Percentiles rank a stretch among this genome's conserved stretches.
Conservation (phyloP, 2,329 filamentous ascomycete species). For the Calycina marina region DNA sequence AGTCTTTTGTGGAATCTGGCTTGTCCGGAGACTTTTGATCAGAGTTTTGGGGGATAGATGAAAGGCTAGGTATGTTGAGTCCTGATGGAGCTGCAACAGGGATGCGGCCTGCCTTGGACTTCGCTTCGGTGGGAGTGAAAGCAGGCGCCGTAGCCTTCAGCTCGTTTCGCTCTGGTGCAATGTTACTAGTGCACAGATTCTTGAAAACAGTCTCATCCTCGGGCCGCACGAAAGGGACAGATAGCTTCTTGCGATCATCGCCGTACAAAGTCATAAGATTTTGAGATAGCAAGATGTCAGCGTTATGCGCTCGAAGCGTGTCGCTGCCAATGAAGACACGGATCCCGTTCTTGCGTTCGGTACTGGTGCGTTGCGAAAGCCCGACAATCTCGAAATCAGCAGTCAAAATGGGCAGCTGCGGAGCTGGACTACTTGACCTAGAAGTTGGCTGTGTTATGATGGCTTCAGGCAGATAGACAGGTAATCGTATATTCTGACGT, state of each 20-base stretch:
- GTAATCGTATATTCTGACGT: slow-evolving; percentile 54
- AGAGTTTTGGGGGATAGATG: slow-evolving; percentile 2
- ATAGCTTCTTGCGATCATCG: slow-evolving; percentile 72
- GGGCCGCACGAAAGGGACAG: slow-evolving; percentile 81
- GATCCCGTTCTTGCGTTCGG: slow-evolving; percentile 46
- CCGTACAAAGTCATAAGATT: slow-evolving; percentile 81
- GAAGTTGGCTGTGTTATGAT: slow-evolving; percentile 64
- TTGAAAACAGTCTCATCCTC: slow-evolving; percentile 77
- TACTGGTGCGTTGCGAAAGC: slow-evolving; percentile 33
- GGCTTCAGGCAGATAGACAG: slow-evolving; percentile 83
- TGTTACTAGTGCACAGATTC: slow-evolving; percentile 49
- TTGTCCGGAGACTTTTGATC: slow-evolving; percentile 1
- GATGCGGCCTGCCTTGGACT: slow-evolving; percentile 11
- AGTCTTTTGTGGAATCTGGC: not conserved
- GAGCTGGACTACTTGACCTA: slow-evolving; percentile 56
- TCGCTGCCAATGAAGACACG: slow-evolving; percentile 87
- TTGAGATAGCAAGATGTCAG: slow-evolving; percentile 82
- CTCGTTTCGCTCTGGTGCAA: slow-evolving; percentile 39
- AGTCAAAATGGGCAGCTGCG: slow-evolving; percentile 68
- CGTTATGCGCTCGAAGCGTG: slow-evolving; percentile 69
- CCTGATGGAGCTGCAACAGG: slow-evolving; percentile 5
- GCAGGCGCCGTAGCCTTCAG: slow-evolving; percentile 31
- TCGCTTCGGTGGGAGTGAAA: slow-evolving; percentile 19
- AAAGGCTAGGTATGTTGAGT: slow-evolving; percentile 1
- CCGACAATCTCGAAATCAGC: slow-evolving; percentile 65